A percentile compares a stretch with the other conserved stretches of the same genome.
Conservation (phyloP, 306 rosid genomes). For the Hippophae tibetana region DNA sequence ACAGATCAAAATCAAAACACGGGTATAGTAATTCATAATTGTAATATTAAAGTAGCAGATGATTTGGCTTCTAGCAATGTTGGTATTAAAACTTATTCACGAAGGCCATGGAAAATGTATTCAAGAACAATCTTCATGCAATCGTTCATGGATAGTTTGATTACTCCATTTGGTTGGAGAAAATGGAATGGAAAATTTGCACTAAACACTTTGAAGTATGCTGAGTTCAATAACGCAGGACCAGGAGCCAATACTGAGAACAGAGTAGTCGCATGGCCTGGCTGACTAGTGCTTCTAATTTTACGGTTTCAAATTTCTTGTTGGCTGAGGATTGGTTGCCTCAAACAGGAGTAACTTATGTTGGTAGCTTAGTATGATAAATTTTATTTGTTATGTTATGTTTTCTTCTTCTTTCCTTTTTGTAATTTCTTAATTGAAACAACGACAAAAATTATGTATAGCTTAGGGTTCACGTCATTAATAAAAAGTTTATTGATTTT, state of each 20-base stretch:
- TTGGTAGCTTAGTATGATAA: too few relatives aligned
- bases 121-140: constrained; percentile 59
- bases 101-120: constrained; percentile 72
- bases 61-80: constrained; percentile 31
- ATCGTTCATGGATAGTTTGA: constrained; percentile 35
- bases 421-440: too few relatives aligned
- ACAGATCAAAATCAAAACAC: constrained; percentile 61
- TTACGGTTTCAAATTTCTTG: constrained; percentile 38
- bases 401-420: too few relatives aligned
- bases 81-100: constrained; percentile 31
- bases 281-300: constrained; percentile 41
- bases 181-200: constrained; percentile 64
- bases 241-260: constrained; percentile 33
- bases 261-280: constrained; percentile 38
- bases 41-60: constrained; percentile 37
- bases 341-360: constrained; percentile 43
- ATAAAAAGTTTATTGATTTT: too few relatives aligned
- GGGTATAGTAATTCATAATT: constrained; percentile 48
- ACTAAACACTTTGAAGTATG: constrained; percentile 50
- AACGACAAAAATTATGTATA: too few relatives aligned
- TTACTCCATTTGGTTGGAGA: constrained; percentile 42
- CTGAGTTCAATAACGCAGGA: constrained; percentile 46
- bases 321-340: constrained; percentile 52
- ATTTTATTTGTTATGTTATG: too few relatives aligned
- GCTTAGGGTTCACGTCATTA: too few relatives aligned